Percentiles rank a stretch among this genome's conserved stretches.
Conservation (phyloP, 768 basidiomycete genomes). For the Suillus americanus region DNA sequence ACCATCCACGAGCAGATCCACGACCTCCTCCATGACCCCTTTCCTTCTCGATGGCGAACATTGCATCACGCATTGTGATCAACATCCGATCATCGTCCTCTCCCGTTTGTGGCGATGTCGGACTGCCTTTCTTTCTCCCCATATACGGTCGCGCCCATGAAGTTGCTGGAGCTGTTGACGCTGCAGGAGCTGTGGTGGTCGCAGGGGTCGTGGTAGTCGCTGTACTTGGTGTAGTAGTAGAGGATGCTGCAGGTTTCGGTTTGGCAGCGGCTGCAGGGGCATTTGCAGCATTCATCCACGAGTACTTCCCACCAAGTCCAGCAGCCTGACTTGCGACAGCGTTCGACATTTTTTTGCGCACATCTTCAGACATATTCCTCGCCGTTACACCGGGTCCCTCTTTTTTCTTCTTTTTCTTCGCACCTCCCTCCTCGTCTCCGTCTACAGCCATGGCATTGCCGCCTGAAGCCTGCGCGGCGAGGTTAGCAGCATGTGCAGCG, state of each 20-base stretch:
- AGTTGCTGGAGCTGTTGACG: slow-evolving; percentile 29
- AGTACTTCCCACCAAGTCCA: slow-evolving; percentile 79
- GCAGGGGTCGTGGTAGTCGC: slow-evolving; percentile 25
- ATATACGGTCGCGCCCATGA: slow-evolving; percentile 68
- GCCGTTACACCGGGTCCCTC: slow-evolving; percentile 84
- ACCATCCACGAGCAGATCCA: slow-evolving; percentile 73
- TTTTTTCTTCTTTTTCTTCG: slow-evolving; percentile 80
- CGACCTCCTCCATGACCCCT: slow-evolving; percentile 80
- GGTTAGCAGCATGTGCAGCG: slow-evolving; percentile 64
- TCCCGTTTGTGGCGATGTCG: slow-evolving; percentile 32
- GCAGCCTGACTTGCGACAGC: slow-evolving; percentile 87
- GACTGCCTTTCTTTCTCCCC: slow-evolving; percentile 45
- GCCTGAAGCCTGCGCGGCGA: slow-evolving; percentile 56
- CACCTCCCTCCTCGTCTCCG: slow-evolving; percentile 55
- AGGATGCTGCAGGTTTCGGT: slow-evolving; percentile 31
- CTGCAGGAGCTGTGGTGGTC: slow-evolving; percentile 32
- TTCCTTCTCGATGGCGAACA: slow-evolving; percentile 86
- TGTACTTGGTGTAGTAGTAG: slow-evolving; percentile 32
- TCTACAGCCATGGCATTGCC: slow-evolving; percentile 31
- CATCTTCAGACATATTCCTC: slow-evolving; percentile 88
- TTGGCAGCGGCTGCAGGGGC: slow-evolving; percentile 43
- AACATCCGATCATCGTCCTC: slow-evolving; percentile 60
- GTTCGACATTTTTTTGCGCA: slow-evolving; percentile 89
- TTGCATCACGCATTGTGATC: slow-evolving; percentile 75
- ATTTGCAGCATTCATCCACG: slow-evolving; percentile 82